Evolutionary conservation across 169 alveolate species (phyloP).

Genomic region (Cryptosporidium meleagridis): DNA sequence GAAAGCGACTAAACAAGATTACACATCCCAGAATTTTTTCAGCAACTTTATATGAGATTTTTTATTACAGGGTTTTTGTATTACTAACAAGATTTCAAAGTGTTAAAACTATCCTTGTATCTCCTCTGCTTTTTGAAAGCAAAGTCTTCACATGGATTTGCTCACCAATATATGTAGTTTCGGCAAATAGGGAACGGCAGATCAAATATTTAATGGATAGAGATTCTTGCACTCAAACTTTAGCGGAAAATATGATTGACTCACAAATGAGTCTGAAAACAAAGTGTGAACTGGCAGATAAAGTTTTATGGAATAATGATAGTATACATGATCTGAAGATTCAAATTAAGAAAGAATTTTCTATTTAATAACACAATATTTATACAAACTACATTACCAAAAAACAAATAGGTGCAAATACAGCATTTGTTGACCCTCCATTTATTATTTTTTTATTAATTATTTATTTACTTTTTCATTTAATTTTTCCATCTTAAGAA

Average conservation of each 20-base stretch:
- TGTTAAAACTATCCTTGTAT: constrained; percentile 78
- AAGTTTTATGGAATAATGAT: constrained; percentile 71
- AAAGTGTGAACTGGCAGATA: constrained; percentile 76
- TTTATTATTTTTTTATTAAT: neutral
- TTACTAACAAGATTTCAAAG: constrained; percentile 21
- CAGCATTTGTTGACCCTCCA: neutral
- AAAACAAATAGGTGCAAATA: neutral
- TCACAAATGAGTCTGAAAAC: constrained; percentile 51
- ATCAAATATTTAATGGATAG: constrained; percentile 76
- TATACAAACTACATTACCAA: neutral
- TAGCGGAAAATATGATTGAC: constrained; percentile 22
- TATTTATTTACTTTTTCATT: neutral
- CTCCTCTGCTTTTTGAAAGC: constrained; percentile 86
- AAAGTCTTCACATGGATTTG: constrained; percentile 80
- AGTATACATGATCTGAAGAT: constrained; percentile 32
- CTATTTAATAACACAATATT: neutral
- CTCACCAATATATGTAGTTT: constrained; percentile 83
- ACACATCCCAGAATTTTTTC: constrained; percentile 81
- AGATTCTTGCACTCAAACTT: constrained; percentile 56
- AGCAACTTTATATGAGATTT: constrained; percentile 75
- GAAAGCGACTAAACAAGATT: constrained; percentile 78
- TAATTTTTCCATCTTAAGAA: neutral
- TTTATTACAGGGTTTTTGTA: constrained; percentile 75
- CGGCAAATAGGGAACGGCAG: constrained; percentile 74
- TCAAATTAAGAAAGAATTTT: neutral